These are phyloP conservation scores for Globisporangium parvum DNA, from an alignment of 352 stramenopile genomes.

Conservation along the genomic window DNA sequence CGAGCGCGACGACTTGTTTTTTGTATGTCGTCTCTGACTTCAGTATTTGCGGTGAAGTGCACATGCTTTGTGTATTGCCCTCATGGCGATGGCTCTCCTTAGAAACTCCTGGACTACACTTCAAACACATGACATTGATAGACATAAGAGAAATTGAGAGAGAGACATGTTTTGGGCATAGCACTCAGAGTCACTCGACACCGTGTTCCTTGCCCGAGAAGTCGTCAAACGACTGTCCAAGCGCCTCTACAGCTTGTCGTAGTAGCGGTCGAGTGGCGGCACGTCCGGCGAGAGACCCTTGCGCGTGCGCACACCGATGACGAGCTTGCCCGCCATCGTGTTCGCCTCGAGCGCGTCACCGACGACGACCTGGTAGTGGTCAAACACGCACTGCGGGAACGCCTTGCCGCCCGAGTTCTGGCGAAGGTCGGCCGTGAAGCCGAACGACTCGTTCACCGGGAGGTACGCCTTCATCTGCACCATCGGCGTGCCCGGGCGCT, in stretches of 20 bases:
- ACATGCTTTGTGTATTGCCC: too few relatives aligned
- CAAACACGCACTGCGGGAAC: constrained; percentile 99
- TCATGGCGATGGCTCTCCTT: too few relatives aligned
- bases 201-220: too few relatives aligned
- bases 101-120: too few relatives aligned
- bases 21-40: too few relatives aligned
- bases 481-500: constrained; percentile 96
- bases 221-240: too few relatives aligned
- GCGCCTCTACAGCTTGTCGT: constrained; percentile 97
- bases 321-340: constrained; percentile 95
- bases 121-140: too few relatives aligned
- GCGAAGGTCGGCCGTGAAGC: constrained; percentile 98
- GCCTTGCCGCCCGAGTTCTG: constrained; percentile 99
- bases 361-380: constrained; percentile 97
- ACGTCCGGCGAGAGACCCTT: constrained; percentile 97
- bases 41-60: too few relatives aligned
- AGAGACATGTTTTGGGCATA: too few relatives aligned
- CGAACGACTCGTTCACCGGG: constrained; percentile 99
- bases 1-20: too few relatives aligned
- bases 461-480: constrained; percentile 99
- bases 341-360: constrained; percentile 90
- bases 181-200: too few relatives aligned
- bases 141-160: too few relatives aligned
- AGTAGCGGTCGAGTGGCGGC: constrained; percentile 97
- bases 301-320: constrained; percentile 92